These are phyloP conservation scores for Chernovozyma aurita DNA, from an alignment of 1,139 yeast genomes.

Conservation along the genomic window DNA sequence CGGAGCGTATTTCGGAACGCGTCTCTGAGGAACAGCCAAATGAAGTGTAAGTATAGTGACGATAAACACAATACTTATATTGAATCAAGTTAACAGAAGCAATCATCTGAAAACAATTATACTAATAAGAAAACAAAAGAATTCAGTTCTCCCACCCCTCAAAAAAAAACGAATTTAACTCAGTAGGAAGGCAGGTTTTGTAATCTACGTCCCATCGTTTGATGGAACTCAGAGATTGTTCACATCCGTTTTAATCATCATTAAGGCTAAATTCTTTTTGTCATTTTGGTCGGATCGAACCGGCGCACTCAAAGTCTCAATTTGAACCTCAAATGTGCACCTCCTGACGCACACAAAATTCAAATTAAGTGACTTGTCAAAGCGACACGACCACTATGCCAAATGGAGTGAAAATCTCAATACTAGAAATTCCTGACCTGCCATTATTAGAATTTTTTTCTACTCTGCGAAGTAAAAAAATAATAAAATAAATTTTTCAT, in stretches of 20 bases:
- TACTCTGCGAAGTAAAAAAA: no score
- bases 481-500: no score
- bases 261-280: slow-evolving; percentile 17
- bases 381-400: slow-evolving; percentile 19
- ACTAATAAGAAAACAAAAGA: background rate
- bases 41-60: no score
- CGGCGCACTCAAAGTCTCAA: slow-evolving; percentile 8
- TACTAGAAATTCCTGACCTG: background rate
- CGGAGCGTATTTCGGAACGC: no score
- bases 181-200: slow-evolving; percentile 55
- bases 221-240: slow-evolving; percentile 50
- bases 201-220: slow-evolving; percentile 42
- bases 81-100: no score
- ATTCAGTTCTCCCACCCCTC: no score
- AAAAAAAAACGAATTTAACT: slow-evolving; percentile 10
- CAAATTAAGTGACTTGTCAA: background rate
- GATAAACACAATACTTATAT: no score
- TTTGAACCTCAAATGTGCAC: slow-evolving; percentile 1
- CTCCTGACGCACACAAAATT: slow-evolving; percentile 1
- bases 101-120: background rate
- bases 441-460: background rate
- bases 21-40: no score
- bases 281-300: slow-evolving; percentile 26
- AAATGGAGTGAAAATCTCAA: slow-evolving; percentile 8
- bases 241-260: slow-evolving; percentile 52